Percentiles rank a stretch among this genome's conserved stretches.
These are phyloP conservation scores for Bjerkandera adusta DNA, from an alignment of 1,284 basidiomycete genomes.

Conservation along the genomic window DNA sequence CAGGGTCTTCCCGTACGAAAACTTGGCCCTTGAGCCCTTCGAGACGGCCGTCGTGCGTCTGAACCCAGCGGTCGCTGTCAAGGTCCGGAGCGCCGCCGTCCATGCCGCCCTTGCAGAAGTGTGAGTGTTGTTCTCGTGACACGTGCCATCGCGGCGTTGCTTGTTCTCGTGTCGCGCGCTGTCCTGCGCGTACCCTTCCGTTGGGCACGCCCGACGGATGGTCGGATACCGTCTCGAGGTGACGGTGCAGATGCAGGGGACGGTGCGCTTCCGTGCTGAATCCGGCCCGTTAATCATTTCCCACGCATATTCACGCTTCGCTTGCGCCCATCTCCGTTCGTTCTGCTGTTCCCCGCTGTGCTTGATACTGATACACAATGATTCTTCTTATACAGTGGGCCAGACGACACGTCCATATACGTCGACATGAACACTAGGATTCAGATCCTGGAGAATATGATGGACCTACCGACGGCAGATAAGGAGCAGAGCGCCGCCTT, in stretches of 20 bases:
- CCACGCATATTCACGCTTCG: background rate
- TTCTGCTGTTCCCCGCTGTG: background rate
- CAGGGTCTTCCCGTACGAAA: slow-evolving; percentile 73
- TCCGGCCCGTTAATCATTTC: background rate
- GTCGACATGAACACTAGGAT: slow-evolving; percentile 71
- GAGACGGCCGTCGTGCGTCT: slow-evolving; percentile 70
- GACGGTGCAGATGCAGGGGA: too few species aligned
- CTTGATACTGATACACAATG: slow-evolving; percentile 6
- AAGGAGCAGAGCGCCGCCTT: slow-evolving; percentile 87
- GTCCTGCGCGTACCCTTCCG: too few species aligned
- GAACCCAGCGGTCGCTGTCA: slow-evolving; percentile 81
- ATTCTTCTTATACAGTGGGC: slow-evolving; percentile 32
- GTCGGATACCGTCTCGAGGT: background rate
- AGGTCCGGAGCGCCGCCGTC: slow-evolving; percentile 75
- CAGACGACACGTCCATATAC: slow-evolving; percentile 56
- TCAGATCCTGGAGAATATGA: slow-evolving; percentile 67
- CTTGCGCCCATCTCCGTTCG: background rate
- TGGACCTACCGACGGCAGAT: slow-evolving; percentile 70
- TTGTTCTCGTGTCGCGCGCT: too few species aligned
- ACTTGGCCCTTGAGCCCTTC: slow-evolving; percentile 64
- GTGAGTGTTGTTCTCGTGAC: slow-evolving; percentile 41
- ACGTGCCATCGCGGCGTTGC: too few species aligned
- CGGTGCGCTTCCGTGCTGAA: background rate
- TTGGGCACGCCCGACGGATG: too few species aligned
- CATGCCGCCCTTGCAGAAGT: slow-evolving; percentile 74